These are phyloP conservation scores for Atkinsonella hypoxylon DNA, from an alignment of 2,329 filamentous ascomycete genomes.

Conservation along the genomic window DNA sequence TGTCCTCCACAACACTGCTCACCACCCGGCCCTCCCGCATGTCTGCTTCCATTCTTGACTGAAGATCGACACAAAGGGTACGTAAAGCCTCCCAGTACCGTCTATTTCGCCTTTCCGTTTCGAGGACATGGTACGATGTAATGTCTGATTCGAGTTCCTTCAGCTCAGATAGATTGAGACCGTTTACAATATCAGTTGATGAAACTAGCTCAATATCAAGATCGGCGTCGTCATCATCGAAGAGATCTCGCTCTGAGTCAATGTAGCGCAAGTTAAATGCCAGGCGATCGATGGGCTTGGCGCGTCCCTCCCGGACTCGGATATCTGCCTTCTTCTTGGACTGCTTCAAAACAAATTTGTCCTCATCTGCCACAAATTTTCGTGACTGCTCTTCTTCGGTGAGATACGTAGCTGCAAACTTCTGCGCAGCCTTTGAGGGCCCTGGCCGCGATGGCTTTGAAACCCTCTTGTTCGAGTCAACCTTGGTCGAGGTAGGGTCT, in stretches of 20 bases:
- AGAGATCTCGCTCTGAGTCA: constrained; percentile 70
- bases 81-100: constrained; percentile 92
- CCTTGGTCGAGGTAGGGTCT: constrained; percentile 43
- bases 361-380: constrained; percentile 86
- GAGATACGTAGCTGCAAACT: constrained; percentile 32
- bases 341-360: constrained; percentile 90
- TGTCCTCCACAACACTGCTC: constrained; percentile 71
- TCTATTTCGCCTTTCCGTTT: constrained; percentile 63
- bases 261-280: constrained; percentile 84
- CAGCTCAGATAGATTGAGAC: constrained; percentile 54
- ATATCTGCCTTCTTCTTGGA: constrained; percentile 97
- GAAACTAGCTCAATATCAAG: constrained; percentile 62
- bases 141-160: constrained; percentile 74
- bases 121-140: constrained; percentile 63
- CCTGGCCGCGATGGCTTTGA: constrained; percentile 34
- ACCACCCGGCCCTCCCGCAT: constrained; percentile 61
- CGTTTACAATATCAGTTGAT: constrained; percentile 70
- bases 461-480: constrained; percentile 43
- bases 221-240: constrained; percentile 75
- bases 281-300: constrained; percentile 86
- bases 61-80: constrained; percentile 67
- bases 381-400: constrained; percentile 68
- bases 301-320: constrained; percentile 79
- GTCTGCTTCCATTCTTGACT: constrained; percentile 50
- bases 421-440: constrained; percentile 16